Evolutionary conservation across 306 rosid species (phyloP).

Genomic region (Medicago lupulina): DNA sequence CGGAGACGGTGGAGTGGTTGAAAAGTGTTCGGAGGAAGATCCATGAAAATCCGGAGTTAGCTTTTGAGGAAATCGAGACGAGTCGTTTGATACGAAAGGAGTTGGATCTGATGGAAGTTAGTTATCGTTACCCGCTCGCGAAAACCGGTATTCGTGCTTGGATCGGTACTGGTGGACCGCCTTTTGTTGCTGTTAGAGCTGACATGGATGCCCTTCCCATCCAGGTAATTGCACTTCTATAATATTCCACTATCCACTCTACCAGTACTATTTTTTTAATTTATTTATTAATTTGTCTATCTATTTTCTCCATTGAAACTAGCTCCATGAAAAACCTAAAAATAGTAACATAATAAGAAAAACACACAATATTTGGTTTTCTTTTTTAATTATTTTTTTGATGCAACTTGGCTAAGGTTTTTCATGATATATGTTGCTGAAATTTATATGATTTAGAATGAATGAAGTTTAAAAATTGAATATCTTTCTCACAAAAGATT

Average conservation of each 20-base stretch:
- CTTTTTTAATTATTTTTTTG: neutral
- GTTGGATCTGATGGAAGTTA: constrained; percentile 77
- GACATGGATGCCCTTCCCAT: constrained; percentile 99
- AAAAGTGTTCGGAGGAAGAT: constrained; percentile 69
- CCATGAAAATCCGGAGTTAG: constrained; percentile 87
- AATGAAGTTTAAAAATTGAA: neutral
- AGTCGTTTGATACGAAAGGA: constrained; percentile 70
- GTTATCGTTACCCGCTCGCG: constrained; percentile 70
- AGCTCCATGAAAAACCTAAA: neutral
- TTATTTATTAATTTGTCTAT: neutral
- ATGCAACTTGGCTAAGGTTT: neutral
- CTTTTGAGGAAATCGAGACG: constrained; percentile 89
- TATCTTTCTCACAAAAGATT: neutral
- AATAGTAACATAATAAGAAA: neutral
- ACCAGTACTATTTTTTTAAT: neutral
- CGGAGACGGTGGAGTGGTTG: constrained; percentile 79
- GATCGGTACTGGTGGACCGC: constrained; percentile 94
- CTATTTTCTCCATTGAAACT: neutral
- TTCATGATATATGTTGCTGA: neutral
- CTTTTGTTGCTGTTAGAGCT: constrained; percentile 91
- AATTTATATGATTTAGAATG: neutral
- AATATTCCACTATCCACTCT: neutral
- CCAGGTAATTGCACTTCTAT: constrained; percentile 54
- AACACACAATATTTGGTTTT: neutral
- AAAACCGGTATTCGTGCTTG: constrained; percentile 84